Base-by-base conservation (phyloP, 805 yeast species). In the Spathaspora boniae region DNA sequence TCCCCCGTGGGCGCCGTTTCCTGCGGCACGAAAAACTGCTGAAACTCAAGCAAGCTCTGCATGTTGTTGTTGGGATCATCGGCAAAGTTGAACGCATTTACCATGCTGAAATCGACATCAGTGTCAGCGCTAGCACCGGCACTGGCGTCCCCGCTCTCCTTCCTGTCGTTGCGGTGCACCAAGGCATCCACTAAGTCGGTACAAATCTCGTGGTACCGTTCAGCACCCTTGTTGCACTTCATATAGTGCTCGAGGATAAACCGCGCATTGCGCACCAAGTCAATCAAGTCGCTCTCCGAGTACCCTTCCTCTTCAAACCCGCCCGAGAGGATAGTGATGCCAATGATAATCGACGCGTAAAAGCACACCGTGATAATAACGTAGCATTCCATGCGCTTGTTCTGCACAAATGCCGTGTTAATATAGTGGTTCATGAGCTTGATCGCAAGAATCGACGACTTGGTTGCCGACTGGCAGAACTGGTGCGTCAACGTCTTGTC, bases 11-110 rank as follows among this genome's bases (percentile, higher is more conserved):
- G 26, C 9, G 47, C 44, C 9, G 37, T 39, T 17, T 48, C 50
- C 14, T 41, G 45, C 12, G 44, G 39, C 7, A 51, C 48, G 33
- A 51, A 51, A 14, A 36, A 40, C 26, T 43, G 38, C 34, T 48
- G 56, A 34, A 51, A 51, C 16, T 43, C 44, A 20, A 44, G 36
- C 22, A 51, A 36, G 2, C 39, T 36, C 21, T 37, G 34, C 16
- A 44, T 21, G 23, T 44, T 37, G 20, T 43, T 32, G 24, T 43
- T 45, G 6, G 38, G 36, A 31, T 44, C 48, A 22, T 40, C 36
- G 17, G 41, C 35, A 22, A 44, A 44, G 21, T 42, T 44, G n/a
- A 35, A 31, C 27, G 42, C 43, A 36, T 33, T 40, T 9, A 40
- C 26, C 5, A 32, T 31, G 20, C 44, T 26, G 26, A 22, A 37